Evolutionary conservation across 768 basidiomycete genomes (phyloP), one percentile per base, ranked within the genome.

Genomic region (Amanita phalloides): DNA sequence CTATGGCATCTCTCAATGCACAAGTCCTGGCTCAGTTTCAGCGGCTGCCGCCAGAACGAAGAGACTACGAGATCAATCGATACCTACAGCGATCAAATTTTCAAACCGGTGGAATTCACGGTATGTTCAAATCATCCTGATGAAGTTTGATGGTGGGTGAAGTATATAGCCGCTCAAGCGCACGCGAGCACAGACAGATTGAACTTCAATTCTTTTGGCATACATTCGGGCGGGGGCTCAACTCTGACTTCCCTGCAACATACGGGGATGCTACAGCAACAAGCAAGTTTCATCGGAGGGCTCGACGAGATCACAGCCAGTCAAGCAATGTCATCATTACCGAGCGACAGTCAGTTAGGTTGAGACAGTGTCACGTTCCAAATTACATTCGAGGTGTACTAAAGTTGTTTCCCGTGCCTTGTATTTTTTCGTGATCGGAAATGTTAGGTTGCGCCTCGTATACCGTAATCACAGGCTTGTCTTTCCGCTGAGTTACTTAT

Each of bases 401-500:
- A 56, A 79, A 71, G 54, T 70, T 73, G 7, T 81, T 80, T 33
- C 83, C 82, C 42, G 77, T 82, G n/a, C 90, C 89, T 60, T 81
- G 82, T 45, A 91, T 86, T 67, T 90, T 91, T 54, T 81, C 75
- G 57, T 95, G 93, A 62, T 95, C 93, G 1, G 90, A 86, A 28
- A 86, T 70, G 57, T 91, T 92, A 7, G 93, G 87, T 56, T 87
- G 85, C 0, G 86, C 68, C 65, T 96, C 93, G 59, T 95, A 96
- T 10, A 95, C 81, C 0, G 90, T 84, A 51, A 94, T 77, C 36
- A 90, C 75, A 1, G 92, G 89, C 54, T 83, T 78, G 46, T 71
- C 71, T 60, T 87, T 91, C 39, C 85, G 76, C 90, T 94, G 58
- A 21, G 9, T 9, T 11, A 49, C 37, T 49, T 38, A 17, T 17